Base-by-base conservation (phyloP, 257 asterid genomes). In the Echium plantagineum region DNA sequence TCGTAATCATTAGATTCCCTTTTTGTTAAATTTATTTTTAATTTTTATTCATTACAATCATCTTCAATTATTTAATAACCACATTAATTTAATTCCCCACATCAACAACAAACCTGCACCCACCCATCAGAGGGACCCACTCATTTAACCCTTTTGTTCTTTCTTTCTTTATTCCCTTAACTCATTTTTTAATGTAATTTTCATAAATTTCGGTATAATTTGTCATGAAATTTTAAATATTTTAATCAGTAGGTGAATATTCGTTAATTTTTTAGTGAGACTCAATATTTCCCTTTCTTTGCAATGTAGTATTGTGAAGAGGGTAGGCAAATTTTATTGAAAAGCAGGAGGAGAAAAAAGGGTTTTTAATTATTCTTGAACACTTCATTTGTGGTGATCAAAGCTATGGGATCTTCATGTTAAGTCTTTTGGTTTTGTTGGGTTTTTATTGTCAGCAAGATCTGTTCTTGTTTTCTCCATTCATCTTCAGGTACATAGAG, bases 101-200 rank as follows among this genome's bases (percentile, higher is more conserved):
- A 76, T 68, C 82, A 78, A 74, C 69, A 71, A 81, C 95, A 80
- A 80, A 85, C 70, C 65, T 82, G 80, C 85, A 79, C 74, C 87
- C 85, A 79, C 74, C 87, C 68, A 63, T 24, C 64, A 61, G 59
- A 56, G 64, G 87, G 79, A 42, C 90, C 94, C 87, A 73, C 85
- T 67, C 69, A 75, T 74, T 67, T 62, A 57, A 55, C 68, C 66
- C 42, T 16, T 62, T 30, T 54, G 28, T 53, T 49, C 58, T 18
- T 48, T 59, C 52, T 31, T 62, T 66, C 53, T 72, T 15, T 35
- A 30, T 32, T 55, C 46, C 15, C 65, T 70, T 70, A 56, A 60
- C 42, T 59, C 65, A 1, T 13, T 9, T 35, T 35, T 35, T 35
- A 28, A 28, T 28, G 0, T 28, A 3, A 28, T 28, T n/a, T n/a